Evolutionary conservation across 176 grass and related monocot genomes (phyloP).

Genomic region (Bothriochloa decipiens): DNA sequence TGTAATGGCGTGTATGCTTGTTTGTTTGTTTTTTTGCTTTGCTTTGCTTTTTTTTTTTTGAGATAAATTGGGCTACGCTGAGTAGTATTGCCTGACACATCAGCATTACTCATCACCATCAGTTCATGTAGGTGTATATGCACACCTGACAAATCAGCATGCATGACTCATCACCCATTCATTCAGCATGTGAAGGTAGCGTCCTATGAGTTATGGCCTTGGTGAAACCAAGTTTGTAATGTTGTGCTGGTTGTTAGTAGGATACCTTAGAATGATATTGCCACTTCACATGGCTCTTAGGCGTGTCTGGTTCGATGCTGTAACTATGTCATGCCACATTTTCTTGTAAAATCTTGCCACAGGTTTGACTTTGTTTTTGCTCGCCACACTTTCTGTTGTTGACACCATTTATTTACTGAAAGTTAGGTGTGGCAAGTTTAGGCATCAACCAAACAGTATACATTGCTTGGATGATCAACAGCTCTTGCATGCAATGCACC

Average conservation of each 20-base stretch:
- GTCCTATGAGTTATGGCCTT: not conserved
- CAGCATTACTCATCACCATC: not conserved
- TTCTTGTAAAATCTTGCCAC: too few species aligned
- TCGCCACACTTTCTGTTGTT: too few species aligned
- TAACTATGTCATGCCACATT: too few species aligned
- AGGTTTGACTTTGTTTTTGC: too few species aligned
- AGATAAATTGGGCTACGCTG: not conserved
- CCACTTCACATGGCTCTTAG: not conserved
- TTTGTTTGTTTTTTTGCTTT: not conserved
- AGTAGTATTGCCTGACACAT: not conserved
- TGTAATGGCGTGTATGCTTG: not conserved
- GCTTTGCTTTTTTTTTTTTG: too few species aligned
- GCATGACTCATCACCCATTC: not conserved
- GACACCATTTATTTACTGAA: too few species aligned
- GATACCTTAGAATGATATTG: not conserved
- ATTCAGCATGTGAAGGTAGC: not conserved
- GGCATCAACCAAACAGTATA: not conserved
- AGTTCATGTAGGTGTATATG: not conserved
- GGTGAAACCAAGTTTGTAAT: constrained; percentile 4
- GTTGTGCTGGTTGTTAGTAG: not conserved
- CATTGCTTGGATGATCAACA: not conserved
- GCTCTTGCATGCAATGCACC: not conserved
- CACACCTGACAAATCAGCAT: not conserved
- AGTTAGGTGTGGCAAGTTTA: too few species aligned
- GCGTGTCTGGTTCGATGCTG: too few species aligned